These are phyloP conservation scores for Termitomyces sp. DNA, from an alignment of 768 basidiomycete genomes.

Conservation along the genomic window DNA sequence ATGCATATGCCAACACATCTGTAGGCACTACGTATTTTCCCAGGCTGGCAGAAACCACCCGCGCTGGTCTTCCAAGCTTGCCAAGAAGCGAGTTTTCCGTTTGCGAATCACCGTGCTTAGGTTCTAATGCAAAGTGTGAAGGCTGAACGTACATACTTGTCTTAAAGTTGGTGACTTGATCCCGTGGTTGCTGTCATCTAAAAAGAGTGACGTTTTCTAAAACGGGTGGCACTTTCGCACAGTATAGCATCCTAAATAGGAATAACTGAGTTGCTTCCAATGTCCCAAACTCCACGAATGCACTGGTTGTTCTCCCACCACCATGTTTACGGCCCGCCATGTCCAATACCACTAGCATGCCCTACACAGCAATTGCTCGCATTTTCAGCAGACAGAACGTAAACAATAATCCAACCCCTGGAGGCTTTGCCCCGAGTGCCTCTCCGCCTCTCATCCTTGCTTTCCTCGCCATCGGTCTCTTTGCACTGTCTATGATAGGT, in stretches of 20 bases:
- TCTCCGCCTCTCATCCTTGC: conserved; percentile 56
- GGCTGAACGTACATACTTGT: too few species aligned
- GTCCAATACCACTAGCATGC: neutral
- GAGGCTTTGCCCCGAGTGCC: conserved; percentile 23
- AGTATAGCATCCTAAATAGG: neutral
- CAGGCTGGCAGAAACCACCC: too few species aligned
- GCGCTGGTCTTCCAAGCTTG: too few species aligned
- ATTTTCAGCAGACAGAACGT: neutral
- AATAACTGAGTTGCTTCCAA: neutral
- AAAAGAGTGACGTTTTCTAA: neutral
- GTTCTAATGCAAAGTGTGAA: too few species aligned
- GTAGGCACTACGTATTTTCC: too few species aligned
- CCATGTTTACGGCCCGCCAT: conserved; percentile 7
- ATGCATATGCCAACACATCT: too few species aligned
- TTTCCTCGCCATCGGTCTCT: conserved; percentile 55
- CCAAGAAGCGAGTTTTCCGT: too few species aligned
- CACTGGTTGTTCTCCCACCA: neutral
- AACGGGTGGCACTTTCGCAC: neutral
- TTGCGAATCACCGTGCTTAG: too few species aligned
- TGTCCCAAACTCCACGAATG: neutral
- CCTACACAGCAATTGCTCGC: neutral
- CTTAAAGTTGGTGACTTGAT: too few species aligned
- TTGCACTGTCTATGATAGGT: conserved; percentile 41
- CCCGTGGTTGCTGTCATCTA: too few species aligned
- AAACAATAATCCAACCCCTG: too few species aligned